A percentile compares a stretch with the other conserved stretches of the same genome.
Conservation (phyloP, 2,329 filamentous ascomycete genomes). For the Aspergillus sp. region DNA sequence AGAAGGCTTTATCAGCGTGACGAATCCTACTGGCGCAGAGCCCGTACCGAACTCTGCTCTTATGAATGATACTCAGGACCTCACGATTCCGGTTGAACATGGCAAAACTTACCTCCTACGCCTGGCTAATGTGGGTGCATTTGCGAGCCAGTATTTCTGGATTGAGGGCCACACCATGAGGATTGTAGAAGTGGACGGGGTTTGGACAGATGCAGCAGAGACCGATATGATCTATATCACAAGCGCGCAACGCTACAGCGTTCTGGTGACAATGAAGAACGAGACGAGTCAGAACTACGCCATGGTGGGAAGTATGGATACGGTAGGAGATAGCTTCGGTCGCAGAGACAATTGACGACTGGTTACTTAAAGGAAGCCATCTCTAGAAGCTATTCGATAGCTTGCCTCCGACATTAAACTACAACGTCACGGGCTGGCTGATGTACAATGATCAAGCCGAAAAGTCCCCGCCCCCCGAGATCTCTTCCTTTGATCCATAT, state of each 20-base stretch:
- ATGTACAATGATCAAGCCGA: no score
- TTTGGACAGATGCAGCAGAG: conserved; percentile 55
- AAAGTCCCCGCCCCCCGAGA: no score
- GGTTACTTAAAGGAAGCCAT: no score
- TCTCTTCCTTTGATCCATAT: no score
- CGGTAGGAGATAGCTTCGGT: no score
- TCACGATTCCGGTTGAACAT: conserved; percentile 53
- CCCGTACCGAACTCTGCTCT: conserved; percentile 62
- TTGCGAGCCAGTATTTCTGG: conserved; percentile 45
- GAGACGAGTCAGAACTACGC: conserved; percentile 56
- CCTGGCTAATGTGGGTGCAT: conserved; percentile 65
- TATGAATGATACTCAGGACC: conserved; percentile 62
- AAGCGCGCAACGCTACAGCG: conserved; percentile 55
- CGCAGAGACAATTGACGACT: no score
- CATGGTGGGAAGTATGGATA: conserved; percentile 39
- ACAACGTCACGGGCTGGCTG: no score
- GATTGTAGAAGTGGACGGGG: conserved; percentile 64
- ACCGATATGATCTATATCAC: conserved; percentile 60
- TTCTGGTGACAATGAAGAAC: conserved; percentile 53
- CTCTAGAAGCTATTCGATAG: no score
- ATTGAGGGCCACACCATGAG: conserved; percentile 50
- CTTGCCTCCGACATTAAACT: no score
- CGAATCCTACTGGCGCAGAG: conserved; percentile 50
- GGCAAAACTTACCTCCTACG: conserved; percentile 65
- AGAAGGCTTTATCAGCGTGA: conserved; percentile 39